Base-by-base conservation (phyloP, 768 basidiomycete species). In the Cystobasidiopsis lactophilus region DNA sequence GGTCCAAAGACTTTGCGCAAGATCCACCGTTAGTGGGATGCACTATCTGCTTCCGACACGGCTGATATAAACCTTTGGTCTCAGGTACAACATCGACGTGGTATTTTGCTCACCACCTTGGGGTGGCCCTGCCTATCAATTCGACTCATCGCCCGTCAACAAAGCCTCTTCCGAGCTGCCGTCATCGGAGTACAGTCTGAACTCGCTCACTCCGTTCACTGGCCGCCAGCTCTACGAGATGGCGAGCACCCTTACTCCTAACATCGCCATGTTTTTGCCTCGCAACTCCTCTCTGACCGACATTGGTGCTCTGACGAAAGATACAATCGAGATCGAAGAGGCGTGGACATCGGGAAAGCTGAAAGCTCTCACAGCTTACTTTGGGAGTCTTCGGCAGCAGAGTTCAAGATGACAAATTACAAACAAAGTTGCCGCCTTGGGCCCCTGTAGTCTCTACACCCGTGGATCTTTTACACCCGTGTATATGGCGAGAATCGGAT, bases 261-360 rank as follows among this genome's bases (percentile, higher is more conserved):
- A 91, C 60, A 71, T 96, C 54, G 91, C 88, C 0, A 89, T 78
- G 65, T 98, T 76, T 64, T 72, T 96, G 19, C 93, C 93, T 3
- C 73, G 82, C 37, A 95, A 95, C 64, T 73, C 77, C 1, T 70
- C 71, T 49, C 62, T 95, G 16, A 68, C 77, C 5, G 85, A 96
- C 63, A 72, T 93, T 38, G 74, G 79, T 0, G 67, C 60, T 0
- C 66, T 83, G 40, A 63, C 18, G 33, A 51, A 57, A 16, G 49
- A 46, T 66, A 71, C 66, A 66, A 73, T 91, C 10, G 91, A 95
- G 66, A 74, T 95, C 5, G 88, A 96, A 64, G 91, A 96, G 66
- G 85, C 85, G 65, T 95, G 86, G 88, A 91, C 85, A 79, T 80
- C 85, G 2, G 72, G 71, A 10, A 91, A 91, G 69, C 67, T 96